Evolutionary conservation across 2,329 filamentous ascomycete genomes (phyloP).

Genomic region (Xylaria sp.): DNA sequence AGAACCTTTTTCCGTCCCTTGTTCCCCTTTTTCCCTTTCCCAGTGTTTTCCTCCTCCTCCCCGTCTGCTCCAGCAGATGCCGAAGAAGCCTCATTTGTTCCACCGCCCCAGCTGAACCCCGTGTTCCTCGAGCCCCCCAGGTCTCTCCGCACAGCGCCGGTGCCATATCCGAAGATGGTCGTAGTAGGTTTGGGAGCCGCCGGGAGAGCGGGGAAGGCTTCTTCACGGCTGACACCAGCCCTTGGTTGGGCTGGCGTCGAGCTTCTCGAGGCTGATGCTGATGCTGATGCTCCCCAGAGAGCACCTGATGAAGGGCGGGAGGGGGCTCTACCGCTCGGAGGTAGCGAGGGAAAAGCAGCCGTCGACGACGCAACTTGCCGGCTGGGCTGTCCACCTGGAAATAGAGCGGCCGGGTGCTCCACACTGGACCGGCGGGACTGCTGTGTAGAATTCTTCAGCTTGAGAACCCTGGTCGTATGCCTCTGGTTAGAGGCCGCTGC

Average conservation of each 20-base stretch:
- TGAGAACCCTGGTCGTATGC: conserved; percentile 66
- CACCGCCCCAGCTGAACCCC: conserved; percentile 64
- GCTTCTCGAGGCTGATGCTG: conserved; percentile 29
- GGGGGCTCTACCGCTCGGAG: conserved; percentile 36
- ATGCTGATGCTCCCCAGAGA: conserved; percentile 40
- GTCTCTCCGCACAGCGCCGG: conserved; percentile 66
- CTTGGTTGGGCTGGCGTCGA: conserved; percentile 32
- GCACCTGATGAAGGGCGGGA: conserved; percentile 39
- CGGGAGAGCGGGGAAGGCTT: conserved; percentile 86
- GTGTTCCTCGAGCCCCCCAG: conserved; percentile 58
- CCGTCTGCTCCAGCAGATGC: conserved; percentile 33
- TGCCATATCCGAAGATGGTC: conserved; percentile 71
- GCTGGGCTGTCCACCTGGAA: conserved; percentile 31
- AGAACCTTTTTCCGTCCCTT: conserved; percentile 72
- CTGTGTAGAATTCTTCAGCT: conserved; percentile 66
- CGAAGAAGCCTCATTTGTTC: conserved; percentile 40
- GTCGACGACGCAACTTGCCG: conserved; percentile 36
- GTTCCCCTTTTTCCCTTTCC: conserved; percentile 67
- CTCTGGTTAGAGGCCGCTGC: conserved; percentile 57
- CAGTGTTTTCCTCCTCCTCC: conserved; percentile 43
- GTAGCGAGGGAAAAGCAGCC: conserved; percentile 48
- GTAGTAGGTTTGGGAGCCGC: conserved; percentile 76
- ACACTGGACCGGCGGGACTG: conserved; percentile 50
- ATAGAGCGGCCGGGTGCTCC: conserved; percentile 39
- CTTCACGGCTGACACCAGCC: conserved; percentile 53